phyloP scores from a whole-genome alignment of 1,139 yeast genomes.

The Debaryomyces robertsiae region DNA sequence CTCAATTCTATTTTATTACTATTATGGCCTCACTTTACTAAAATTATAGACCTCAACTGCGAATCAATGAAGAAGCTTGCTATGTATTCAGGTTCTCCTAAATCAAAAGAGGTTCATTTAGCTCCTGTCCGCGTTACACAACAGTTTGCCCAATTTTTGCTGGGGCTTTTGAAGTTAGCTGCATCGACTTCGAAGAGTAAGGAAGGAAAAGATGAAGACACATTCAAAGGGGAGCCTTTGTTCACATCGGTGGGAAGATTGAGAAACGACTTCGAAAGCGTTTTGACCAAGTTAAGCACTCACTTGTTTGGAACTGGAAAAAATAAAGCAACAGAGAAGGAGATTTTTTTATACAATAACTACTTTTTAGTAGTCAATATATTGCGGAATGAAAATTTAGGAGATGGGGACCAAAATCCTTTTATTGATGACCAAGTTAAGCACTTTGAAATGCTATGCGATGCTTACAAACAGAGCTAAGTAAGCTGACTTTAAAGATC shows the following conservation, averaged over 20 bases:
- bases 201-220: slow-evolving; percentile 20
- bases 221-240: slow-evolving; percentile 64
- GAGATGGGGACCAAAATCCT: slow-evolving; percentile 37
- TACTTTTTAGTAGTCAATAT: slow-evolving; percentile 60
- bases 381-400: slow-evolving; percentile 43
- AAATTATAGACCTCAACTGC: slow-evolving; percentile 73
- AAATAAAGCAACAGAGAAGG: slow-evolving; percentile 52
- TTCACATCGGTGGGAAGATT: slow-evolving; percentile 67
- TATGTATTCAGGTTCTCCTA: slow-evolving; percentile 20
- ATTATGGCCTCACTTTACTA: slow-evolving; percentile 87
- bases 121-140: slow-evolving; percentile 66
- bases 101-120: slow-evolving; percentile 45
- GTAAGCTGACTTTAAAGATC: neutral
- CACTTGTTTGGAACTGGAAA: slow-evolving; percentile 39
- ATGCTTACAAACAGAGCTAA: slow-evolving; percentile 49
- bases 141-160: slow-evolving; percentile 74
- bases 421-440: slow-evolving; percentile 58
- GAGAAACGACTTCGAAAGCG: slow-evolving; percentile 76
- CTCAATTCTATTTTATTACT: slow-evolving; percentile 64
- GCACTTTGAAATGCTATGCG: slow-evolving; percentile 63
- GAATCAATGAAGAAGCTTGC: slow-evolving; percentile 57
- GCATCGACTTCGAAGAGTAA: slow-evolving; percentile 19
- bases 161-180: slow-evolving; percentile 68
- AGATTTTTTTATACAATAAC: slow-evolving; percentile 75
- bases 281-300: slow-evolving; percentile 67